Conservation (phyloP, 352 stramenopile species). For the Pythium diclinum region DNA sequence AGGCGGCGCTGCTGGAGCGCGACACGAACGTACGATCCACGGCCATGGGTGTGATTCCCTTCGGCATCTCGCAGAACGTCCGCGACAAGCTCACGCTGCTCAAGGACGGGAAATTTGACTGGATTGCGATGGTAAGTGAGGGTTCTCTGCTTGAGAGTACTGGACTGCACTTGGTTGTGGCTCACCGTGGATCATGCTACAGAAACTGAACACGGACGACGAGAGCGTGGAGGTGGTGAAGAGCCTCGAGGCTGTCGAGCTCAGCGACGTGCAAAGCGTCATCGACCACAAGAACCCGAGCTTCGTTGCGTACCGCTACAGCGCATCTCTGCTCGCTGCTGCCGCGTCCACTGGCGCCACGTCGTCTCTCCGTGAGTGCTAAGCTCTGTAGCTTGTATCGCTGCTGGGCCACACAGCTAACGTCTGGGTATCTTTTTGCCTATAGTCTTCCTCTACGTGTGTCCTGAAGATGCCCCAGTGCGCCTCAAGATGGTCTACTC, state of each 20-base stretch:
- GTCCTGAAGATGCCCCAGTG: constrained; percentile 81
- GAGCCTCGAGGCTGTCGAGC: constrained; percentile 72
- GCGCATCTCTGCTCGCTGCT: constrained; percentile 34
- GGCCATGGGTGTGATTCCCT: constrained; percentile 88
- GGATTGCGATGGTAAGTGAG: constrained; percentile 77
- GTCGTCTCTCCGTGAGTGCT: constrained; percentile 23
- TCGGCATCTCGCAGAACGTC: constrained; percentile 80
- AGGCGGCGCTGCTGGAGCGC: constrained; percentile 72
- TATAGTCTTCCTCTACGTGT: constrained; percentile 89
- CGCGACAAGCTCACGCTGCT: constrained; percentile 74
- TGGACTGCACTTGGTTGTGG: neutral
- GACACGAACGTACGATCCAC: constrained; percentile 86
- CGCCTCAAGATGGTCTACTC: constrained; percentile 91
- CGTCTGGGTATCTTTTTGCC: neutral
- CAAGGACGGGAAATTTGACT: constrained; percentile 82
- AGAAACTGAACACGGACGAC: constrained; percentile 77
- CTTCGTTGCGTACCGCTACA: constrained; percentile 79
- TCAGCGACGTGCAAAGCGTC: constrained; percentile 51
- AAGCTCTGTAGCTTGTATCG: neutral
- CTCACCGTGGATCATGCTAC: neutral
- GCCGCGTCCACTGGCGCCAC: constrained; percentile 24
- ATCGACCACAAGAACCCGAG: constrained; percentile 68
- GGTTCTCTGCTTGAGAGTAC: neutral
- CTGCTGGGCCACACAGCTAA: neutral
- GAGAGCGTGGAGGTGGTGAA: constrained; percentile 79